phyloP scores from a whole-genome alignment of 495 filamentous ascomycete species.

The Talaromyces ruber region DNA sequence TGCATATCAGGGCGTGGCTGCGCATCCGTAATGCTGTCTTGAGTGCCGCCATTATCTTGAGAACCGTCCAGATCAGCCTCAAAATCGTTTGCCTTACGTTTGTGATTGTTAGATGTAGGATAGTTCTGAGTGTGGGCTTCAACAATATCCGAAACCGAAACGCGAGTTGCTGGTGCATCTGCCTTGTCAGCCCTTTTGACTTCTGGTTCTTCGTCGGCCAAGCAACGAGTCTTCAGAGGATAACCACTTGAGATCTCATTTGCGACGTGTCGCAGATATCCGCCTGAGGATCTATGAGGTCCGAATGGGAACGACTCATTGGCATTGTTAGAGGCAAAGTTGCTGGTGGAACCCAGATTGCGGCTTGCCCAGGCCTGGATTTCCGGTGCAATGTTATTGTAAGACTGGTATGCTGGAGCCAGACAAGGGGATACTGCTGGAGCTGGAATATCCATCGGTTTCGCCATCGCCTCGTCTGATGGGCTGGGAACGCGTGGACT shows the following conservation, averaged over 20 bases:
- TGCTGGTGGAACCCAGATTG: neutral
- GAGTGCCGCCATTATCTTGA: neutral
- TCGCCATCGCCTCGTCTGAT: constrained; percentile 23
- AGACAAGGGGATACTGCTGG: neutral
- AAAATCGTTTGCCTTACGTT: constrained; percentile 27
- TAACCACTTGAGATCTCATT: neutral
- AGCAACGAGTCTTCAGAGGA: neutral
- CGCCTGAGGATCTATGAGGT: neutral
- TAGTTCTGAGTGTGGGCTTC: neutral
- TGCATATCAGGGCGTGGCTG: constrained; percentile 12
- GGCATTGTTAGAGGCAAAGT: neutral
- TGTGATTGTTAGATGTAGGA: constrained; percentile 8
- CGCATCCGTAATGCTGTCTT: constrained; percentile 16
- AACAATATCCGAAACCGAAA: constrained; percentile 11
- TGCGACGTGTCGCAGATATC: constrained; percentile 6
- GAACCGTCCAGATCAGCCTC: neutral
- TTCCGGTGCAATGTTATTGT: neutral
- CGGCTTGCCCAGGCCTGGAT: neutral
- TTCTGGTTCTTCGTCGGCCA: neutral
- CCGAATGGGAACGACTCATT: constrained; percentile 2
- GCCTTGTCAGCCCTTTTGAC: neutral
- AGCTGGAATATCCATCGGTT: constrained; percentile 3
- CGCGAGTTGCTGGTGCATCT: neutral
- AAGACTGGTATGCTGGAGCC: neutral
- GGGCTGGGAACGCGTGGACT: constrained; percentile 13